These are phyloP conservation scores for Mucuna pruriens DNA, from an alignment of 306 rosid genomes.

Conservation along the genomic window DNA sequence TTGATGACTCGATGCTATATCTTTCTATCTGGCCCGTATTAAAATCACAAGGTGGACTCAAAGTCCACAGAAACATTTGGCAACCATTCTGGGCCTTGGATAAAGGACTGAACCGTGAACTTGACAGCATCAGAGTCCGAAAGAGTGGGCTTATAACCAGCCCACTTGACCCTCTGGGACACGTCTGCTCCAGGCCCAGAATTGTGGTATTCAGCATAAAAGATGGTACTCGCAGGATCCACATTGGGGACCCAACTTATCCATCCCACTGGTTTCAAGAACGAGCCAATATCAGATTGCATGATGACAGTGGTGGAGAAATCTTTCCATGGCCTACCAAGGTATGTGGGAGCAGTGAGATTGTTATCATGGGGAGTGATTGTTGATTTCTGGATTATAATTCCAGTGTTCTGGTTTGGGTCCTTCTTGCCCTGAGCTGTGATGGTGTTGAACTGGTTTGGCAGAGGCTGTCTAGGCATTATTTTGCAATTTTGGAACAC, in stretches of 20 bases:
- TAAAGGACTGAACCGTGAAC: conserved; percentile 65
- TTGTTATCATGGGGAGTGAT: conserved; percentile 43
- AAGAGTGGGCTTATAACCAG: conserved; percentile 65
- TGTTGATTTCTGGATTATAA: conserved; percentile 69
- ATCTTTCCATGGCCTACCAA: conserved; percentile 95
- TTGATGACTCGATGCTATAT: not conserved
- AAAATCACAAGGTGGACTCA: conserved; percentile 55
- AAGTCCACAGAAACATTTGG: conserved; percentile 52
- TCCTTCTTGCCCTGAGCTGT: conserved; percentile 95
- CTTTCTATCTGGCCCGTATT: not conserved
- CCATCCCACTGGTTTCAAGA: conserved; percentile 81
- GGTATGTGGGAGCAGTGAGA: conserved; percentile 65
- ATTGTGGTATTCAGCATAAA: conserved; percentile 78
- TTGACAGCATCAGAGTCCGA: conserved; percentile 50
- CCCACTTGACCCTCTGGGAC: conserved; percentile 68
- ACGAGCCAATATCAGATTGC: conserved; percentile 62
- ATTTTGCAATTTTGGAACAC: conserved; percentile 79
- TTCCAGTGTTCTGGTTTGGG: conserved; percentile 78
- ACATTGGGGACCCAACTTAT: conserved; percentile 58
- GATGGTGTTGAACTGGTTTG: conserved; percentile 88
- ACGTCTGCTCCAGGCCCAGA: conserved; percentile 67
- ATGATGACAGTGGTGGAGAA: conserved; percentile 76
- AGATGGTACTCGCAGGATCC: conserved; percentile 65
- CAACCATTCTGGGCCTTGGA: conserved; percentile 81
- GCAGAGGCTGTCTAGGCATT: conserved; percentile 71